These are phyloP conservation scores for Auricularia cornea DNA, from an alignment of 768 basidiomycete genomes.

Conservation along the genomic window DNA sequence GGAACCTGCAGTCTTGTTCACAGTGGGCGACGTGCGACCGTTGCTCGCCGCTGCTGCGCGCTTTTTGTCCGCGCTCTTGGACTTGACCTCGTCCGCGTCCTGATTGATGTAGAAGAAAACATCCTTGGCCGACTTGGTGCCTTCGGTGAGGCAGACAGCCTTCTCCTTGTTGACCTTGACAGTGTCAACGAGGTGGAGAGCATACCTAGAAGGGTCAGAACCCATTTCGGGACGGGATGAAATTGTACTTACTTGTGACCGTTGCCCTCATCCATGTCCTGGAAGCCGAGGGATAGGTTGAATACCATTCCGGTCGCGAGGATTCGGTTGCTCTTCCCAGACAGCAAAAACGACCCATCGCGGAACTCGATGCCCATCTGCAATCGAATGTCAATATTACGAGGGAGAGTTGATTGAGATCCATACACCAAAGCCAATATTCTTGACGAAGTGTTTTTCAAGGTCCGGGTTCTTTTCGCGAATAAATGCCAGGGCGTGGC, in stretches of 20 bases:
- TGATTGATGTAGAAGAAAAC: constrained; percentile 65
- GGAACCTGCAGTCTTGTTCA: constrained; percentile 68
- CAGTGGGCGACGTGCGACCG: constrained; percentile 46
- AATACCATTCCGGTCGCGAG: constrained; percentile 79
- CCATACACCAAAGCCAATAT: constrained; percentile 80
- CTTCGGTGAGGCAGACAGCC: constrained; percentile 69
- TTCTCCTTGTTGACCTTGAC: constrained; percentile 64
- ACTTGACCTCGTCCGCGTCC: background rate
- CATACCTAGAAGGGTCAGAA: constrained; percentile 47
- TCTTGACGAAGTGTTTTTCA: constrained; percentile 81
- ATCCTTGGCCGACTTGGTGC: constrained; percentile 75
- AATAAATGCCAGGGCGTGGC: constrained; percentile 59
- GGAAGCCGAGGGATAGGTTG: constrained; percentile 78
- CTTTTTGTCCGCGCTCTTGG: background rate
- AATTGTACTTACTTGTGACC: constrained; percentile 57
- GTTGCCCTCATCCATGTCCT: constrained; percentile 66
- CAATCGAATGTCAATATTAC: background rate
- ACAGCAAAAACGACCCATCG: constrained; percentile 76
- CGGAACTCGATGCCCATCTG: constrained; percentile 96
- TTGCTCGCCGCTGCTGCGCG: constrained; percentile 31
- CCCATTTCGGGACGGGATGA: background rate
- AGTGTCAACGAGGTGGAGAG: constrained; percentile 83
- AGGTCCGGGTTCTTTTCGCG: constrained; percentile 74
- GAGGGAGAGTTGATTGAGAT: background rate
- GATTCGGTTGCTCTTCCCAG: constrained; percentile 64